Evolutionary conservation across 179 eudicot genomes (phyloP), one percentile per base, ranked within the genome.

Genomic region (Actinidia chinensis): DNA sequence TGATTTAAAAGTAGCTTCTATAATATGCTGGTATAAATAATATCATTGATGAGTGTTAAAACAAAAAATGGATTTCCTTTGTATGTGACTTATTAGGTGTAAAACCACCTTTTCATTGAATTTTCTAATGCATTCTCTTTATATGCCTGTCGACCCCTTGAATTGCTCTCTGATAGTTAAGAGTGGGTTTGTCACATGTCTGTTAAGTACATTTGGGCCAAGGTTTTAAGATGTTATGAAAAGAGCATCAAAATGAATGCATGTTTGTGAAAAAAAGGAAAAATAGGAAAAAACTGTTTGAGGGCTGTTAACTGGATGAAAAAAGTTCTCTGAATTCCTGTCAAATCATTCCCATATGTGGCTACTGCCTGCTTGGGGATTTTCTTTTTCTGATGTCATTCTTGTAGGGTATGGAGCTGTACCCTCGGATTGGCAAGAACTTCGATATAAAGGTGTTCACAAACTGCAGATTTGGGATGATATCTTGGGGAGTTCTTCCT

Each of bases 401-500:
- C 67, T 76, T 56, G 71, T 85, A 95, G 99, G 99, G 99, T 4
- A 95, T 95, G 99, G 99, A 95, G 86, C 90, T 95, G n/a, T 95
- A 95, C 86, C 99, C 99, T 79, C 91, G 98, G 59, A 90, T 95
- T 79, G 97, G 99, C 67, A 88, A 93, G 84, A 81, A 90, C 86
- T 93, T 95, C 48, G 99, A 95, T 81, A 91, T 95, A 55, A 95
- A 95, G 85, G 96, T 94, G 71, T 94, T 95, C 79, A 95, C 99
- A 2, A 95, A 94, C 83, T 95, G 97, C 86, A 94, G 99, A 88
- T 95, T 95, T 81, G 99, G 98, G 71, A 94, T 94, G 98, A 94
- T 95, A 96, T 92, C 98, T 59, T 95, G 99, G 98, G 98, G 98
- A 20, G 97, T 95, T 83, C 94, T 95, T 83, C 91, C 98, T 77